Base-by-base conservation (phyloP, 768 basidiomycete genomes). In the Rhodotorula kratochvilovae region DNA sequence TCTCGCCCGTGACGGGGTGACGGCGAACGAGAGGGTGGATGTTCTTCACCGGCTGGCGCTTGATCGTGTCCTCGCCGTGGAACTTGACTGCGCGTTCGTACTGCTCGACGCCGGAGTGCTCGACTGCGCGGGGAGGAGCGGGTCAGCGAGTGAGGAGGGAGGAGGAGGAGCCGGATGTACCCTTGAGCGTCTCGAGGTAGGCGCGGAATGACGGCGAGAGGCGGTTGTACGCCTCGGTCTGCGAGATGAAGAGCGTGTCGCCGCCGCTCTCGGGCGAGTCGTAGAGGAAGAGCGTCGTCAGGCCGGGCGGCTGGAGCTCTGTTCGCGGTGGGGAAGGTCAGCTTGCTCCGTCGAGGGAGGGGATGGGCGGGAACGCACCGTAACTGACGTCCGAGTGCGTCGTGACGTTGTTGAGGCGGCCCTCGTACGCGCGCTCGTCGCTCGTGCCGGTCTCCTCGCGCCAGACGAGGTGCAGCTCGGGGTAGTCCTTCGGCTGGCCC, bases 1-100 rank as follows among this genome's bases (percentile, higher is more conserved):
- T 91, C 73, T 89, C 87, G 29, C 90, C 90, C 0, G 91, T 93
- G 39, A 92, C 90, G 2, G 91, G 91, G 80, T 92, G 91, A 73
- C 80, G 83, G 71, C 90, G 83, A 39, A 94, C 84, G 36, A 93
- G 81, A 6, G 90, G 91, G 74, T 93, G 90, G 36, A 89, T 80
- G 76, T 90, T 83, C 80, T 91, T 88, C 16, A 93, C 90, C 5
- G 91, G 90, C 59, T 91, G 89, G 35, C 91, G 84, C 63, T 90
- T 86, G 56, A 92, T 88, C 50, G 87, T 82, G 5, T 88, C 90
- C 35, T 89, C 90, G 43, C 90, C 83, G 70, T 85, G 86, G 19
- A 89, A 88, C 0, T 85, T 81, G 54, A 87, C 85, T 21, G 89
- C 88, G 79, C 86, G 88, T 1, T 88, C 82, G 25, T 90, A 90